Evolutionary conservation across 192 early-diverging fungal species (phyloP).

Genomic region (Phlyctochytrium bullatum): DNA sequence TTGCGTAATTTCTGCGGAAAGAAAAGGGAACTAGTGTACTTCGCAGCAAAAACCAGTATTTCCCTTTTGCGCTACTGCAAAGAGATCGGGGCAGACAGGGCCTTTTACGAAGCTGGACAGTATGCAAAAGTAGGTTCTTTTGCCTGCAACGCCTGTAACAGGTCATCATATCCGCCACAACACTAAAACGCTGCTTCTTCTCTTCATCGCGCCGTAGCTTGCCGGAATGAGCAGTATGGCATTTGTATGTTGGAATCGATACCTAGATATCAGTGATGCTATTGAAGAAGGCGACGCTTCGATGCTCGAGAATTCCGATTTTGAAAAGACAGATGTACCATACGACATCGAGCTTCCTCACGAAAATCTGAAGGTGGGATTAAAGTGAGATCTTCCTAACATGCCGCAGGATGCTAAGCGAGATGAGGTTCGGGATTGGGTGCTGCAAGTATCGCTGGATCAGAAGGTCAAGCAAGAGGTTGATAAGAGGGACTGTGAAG

Average conservation of each 20-base stretch:
- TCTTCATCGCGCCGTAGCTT: conserved; percentile 23
- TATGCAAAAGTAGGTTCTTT: conserved; percentile 43
- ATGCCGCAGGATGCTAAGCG: conserved; percentile 41
- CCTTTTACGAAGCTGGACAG: conserved; percentile 57
- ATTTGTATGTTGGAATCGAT: conserved; percentile 66
- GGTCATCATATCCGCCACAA: conserved; percentile 18
- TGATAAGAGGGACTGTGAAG: conserved; percentile 56
- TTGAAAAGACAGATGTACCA: conserved; percentile 59
- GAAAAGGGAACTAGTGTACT: conserved; percentile 47
- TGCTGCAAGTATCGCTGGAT: conserved; percentile 61
- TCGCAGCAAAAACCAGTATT: conserved; percentile 57
- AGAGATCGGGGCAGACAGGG: conserved; percentile 49
- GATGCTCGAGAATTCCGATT: conserved; percentile 55
- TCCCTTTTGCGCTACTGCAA: conserved; percentile 52
- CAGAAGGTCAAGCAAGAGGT: conserved; percentile 58
- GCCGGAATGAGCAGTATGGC: conserved; percentile 61
- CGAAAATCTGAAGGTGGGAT: conserved; percentile 43
- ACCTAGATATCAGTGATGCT: conserved; percentile 56
- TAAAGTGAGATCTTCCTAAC: background rate
- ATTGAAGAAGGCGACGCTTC: conserved; percentile 60
- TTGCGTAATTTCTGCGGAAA: conserved; percentile 51
- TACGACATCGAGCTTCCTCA: conserved; percentile 52
- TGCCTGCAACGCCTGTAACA: no score
- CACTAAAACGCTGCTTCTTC: background rate
- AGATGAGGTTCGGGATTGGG: conserved; percentile 66